Percentiles rank a stretch among this genome's conserved stretches.
Conservation (phyloP, 2,329 filamentous ascomycete genomes). For the Claviceps humidiphila region DNA sequence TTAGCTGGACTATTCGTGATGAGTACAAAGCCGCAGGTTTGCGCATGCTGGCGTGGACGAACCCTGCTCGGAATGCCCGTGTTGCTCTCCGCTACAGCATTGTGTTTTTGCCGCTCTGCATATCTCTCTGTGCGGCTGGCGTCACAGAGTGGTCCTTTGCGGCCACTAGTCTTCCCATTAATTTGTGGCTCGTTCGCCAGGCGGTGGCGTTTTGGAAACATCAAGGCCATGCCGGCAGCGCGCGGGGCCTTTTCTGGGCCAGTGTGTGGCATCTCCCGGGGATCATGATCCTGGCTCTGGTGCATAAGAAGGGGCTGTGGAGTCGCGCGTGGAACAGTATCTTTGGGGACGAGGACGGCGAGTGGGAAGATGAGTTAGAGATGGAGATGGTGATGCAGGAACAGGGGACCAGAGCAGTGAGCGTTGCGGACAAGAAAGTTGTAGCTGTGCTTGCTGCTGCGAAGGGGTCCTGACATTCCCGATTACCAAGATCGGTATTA, state of each 20-base stretch:
- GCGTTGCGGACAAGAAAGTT: background rate
- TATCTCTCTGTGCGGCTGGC: conserved; percentile 62
- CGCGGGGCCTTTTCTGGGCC: conserved; percentile 85
- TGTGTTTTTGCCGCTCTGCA: conserved; percentile 74
- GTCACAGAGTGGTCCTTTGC: conserved; percentile 82
- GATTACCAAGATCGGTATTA: background rate
- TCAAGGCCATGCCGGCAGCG: conserved; percentile 66
- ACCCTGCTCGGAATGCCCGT: conserved; percentile 70
- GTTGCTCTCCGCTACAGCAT: conserved; percentile 82
- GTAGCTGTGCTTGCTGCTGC: background rate
- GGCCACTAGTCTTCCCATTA: conserved; percentile 66
- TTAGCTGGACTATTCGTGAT: conserved; percentile 77
- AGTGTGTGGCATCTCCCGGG: conserved; percentile 93
- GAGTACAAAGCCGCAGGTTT: conserved; percentile 68
- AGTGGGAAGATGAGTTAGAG: conserved; percentile 39
- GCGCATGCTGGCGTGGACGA: conserved; percentile 71
- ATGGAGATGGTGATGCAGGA: conserved; percentile 18
- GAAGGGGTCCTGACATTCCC: background rate
- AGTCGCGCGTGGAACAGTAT: conserved; percentile 62
- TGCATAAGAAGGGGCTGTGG: conserved; percentile 91
- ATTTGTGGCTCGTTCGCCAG: conserved; percentile 72
- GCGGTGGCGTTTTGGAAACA: conserved; percentile 70
- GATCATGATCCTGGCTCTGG: conserved; percentile 77
- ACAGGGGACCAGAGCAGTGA: background rate
- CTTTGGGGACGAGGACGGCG: conserved; percentile 44